Conservation (phyloP, 2,329 filamentous ascomycete genomes). For the Dichotomopilus funicola region DNA sequence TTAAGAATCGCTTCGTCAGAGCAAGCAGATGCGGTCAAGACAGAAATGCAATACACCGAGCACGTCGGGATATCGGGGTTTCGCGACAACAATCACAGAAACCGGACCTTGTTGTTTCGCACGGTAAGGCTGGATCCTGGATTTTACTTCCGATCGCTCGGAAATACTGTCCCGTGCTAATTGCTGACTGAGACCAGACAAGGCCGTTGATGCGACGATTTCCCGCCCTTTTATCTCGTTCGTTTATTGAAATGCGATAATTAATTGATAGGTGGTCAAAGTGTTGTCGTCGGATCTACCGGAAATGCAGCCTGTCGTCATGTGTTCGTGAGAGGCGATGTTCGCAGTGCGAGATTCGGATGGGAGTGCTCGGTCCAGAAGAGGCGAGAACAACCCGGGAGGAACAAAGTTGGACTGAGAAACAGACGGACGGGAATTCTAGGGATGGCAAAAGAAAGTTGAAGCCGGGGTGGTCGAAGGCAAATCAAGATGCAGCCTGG, state of each 20-base stretch:
- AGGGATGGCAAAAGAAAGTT: background rate
- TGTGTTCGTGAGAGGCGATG: background rate
- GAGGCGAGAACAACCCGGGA: background rate
- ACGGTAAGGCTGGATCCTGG: slow-evolving; percentile 3
- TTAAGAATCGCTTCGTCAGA: background rate
- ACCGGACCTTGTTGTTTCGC: background rate
- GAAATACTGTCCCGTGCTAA: slow-evolving; percentile 14
- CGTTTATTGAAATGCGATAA: background rate
- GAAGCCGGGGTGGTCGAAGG: background rate
- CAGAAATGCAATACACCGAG: background rate
- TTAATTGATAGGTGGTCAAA: background rate
- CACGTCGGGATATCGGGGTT: background rate
- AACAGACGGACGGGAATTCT: background rate
- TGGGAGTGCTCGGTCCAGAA: no score
- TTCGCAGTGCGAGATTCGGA: background rate
- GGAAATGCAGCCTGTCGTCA: slow-evolving; percentile 6
- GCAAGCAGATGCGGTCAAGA: background rate
- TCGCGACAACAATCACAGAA: background rate
- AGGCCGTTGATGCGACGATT: background rate
- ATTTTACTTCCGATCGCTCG: slow-evolving; percentile 15
- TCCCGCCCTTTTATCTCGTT: background rate
- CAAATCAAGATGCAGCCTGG: background rate
- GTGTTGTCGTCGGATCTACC: slow-evolving; percentile 1
- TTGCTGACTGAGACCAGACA: background rate
- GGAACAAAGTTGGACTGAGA: background rate